phyloP scores from a whole-genome alignment of 192 early-diverging fungal species.

The Backusella psychrophila region DNA sequence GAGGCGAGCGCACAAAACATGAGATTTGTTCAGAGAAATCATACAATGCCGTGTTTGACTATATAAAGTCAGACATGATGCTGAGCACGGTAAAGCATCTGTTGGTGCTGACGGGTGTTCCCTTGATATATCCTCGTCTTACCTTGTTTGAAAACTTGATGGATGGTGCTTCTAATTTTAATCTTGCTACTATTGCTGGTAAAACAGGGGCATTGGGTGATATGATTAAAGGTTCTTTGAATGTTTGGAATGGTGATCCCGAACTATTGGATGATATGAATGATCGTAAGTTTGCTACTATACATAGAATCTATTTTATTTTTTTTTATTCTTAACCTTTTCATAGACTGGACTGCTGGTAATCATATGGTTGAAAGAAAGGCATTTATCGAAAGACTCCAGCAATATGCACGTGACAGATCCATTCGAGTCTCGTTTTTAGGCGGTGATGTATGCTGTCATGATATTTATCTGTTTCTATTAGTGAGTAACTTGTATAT shows the following conservation, averaged over 20 bases:
- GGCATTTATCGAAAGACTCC: constrained; percentile 59
- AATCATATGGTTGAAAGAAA: constrained; percentile 70
- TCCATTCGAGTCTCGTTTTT: constrained; percentile 77
- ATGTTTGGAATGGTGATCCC: constrained; percentile 68
- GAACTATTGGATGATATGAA: constrained; percentile 85
- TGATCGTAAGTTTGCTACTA: constrained; percentile 53
- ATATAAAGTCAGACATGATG: constrained; percentile 45
- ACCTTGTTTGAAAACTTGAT: constrained; percentile 65
- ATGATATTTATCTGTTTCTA: neutral
- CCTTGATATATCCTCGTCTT: constrained; percentile 74
- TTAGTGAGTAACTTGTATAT: neutral
- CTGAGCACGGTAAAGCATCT: constrained; percentile 59
- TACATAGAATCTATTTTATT: neutral
- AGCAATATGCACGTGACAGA: constrained; percentile 55
- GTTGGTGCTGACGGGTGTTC: constrained; percentile 68
- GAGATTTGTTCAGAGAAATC: constrained; percentile 58
- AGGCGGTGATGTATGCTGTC: constrained; percentile 70
- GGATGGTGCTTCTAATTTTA: constrained; percentile 50
- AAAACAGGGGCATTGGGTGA: constrained; percentile 53
- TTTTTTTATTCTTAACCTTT: neutral
- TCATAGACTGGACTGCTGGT: constrained; percentile 55
- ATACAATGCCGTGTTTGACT: constrained; percentile 59
- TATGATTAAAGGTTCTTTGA: constrained; percentile 25
- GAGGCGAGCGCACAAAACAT: constrained; percentile 65
- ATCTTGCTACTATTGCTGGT: constrained; percentile 51